phyloP scores from a whole-genome alignment of 2,329 filamentous ascomycete species.

The Neobulgaria alba region DNA sequence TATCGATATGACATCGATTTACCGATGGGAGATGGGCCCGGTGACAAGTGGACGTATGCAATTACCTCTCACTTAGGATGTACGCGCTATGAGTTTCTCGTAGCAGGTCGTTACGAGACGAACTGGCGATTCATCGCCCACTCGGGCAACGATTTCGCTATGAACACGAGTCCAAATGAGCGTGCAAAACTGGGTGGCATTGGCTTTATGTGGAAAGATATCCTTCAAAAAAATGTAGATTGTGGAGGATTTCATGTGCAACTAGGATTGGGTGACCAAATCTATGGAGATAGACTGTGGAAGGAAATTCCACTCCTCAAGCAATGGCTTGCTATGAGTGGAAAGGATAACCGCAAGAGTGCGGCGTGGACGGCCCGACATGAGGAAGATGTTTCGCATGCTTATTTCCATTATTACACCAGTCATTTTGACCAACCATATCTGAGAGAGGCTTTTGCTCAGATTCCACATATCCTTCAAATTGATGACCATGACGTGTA shows the following conservation, averaged over 20 bases:
- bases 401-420: conserved; percentile 98
- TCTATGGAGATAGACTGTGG: conserved; percentile 93
- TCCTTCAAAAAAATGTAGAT: conserved; percentile 93
- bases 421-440: conserved; percentile 97
- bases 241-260: conserved; percentile 95
- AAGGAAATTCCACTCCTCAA: conserved; percentile 88
- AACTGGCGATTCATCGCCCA: conserved; percentile 96
- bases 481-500: conserved; percentile 98
- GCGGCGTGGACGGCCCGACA: conserved; percentile 88
- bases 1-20: conserved; percentile 91
- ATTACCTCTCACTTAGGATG: conserved; percentile 95
- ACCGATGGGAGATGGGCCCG: conserved; percentile 74
- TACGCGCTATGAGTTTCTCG: conserved; percentile 95
- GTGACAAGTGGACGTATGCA: conserved; percentile 92
- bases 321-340: conserved; percentile 90
- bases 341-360: conserved; percentile 86
- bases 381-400: conserved; percentile 90
- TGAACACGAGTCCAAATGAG: conserved; percentile 80
- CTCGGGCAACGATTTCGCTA: conserved; percentile 90
- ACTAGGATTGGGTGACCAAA: conserved; percentile 84
- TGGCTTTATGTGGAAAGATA: conserved; percentile 98
- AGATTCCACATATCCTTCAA: conserved; percentile 89
- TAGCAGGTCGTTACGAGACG: conserved; percentile 81
- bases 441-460: conserved; percentile 87
- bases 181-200: conserved; percentile 78